Percentiles rank a stretch among this genome's conserved stretches.
Conservation (phyloP, 1,284 basidiomycete genomes). For the Phellopilus nigrolimitatus region DNA sequence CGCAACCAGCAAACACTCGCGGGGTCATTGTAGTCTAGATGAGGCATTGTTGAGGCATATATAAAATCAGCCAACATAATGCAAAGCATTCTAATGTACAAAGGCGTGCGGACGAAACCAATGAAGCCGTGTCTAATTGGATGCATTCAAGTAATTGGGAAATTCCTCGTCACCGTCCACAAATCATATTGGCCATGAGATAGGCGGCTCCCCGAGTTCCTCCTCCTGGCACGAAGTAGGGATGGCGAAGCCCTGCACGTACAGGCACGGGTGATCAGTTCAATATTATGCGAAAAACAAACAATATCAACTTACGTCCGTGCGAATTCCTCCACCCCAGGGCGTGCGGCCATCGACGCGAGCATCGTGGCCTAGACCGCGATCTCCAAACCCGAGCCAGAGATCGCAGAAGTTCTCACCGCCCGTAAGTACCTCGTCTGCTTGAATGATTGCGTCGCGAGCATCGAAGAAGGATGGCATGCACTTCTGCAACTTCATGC, state of each 20-base stretch:
- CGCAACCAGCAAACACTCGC: no score
- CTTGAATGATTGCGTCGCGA: slow-evolving; percentile 89
- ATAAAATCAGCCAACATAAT: no score
- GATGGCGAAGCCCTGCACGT: slow-evolving; percentile 30
- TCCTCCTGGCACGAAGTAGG: slow-evolving; percentile 27
- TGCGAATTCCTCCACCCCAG: slow-evolving; percentile 89
- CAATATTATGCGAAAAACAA: slow-evolving; percentile 27
- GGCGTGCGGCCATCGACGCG: slow-evolving; percentile 74
- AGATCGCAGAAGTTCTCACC: slow-evolving; percentile 91
- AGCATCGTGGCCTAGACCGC: slow-evolving; percentile 79
- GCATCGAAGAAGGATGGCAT: slow-evolving; percentile 89
- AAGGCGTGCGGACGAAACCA: no score
- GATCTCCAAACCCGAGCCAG: slow-evolving; percentile 81
- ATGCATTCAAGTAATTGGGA: no score
- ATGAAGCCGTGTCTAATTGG: no score
- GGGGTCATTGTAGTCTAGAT: no score
- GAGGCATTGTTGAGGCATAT: no score
- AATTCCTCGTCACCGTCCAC: no score
- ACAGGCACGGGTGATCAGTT: slow-evolving; percentile 28
- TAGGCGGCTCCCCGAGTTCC: no score
- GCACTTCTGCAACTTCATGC: slow-evolving; percentile 94
- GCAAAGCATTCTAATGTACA: no score
- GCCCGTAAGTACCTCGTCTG: slow-evolving; percentile 86
- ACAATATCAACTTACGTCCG: slow-evolving; percentile 36
- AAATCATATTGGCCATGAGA: no score